Conservation (phyloP, 306 rosid species). For the Argentina anserina region DNA sequence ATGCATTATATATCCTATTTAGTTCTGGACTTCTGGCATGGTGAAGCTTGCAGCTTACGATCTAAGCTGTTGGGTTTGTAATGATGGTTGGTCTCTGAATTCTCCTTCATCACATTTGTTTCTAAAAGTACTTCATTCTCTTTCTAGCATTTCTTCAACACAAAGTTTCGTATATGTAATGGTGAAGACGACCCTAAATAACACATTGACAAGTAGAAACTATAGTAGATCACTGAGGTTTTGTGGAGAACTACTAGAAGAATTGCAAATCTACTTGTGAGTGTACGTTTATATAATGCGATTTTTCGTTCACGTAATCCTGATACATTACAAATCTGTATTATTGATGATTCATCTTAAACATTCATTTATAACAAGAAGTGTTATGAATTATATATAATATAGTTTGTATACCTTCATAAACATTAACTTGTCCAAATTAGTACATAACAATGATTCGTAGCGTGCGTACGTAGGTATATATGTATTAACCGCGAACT, state of each 20-base stretch:
- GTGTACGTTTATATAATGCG: not conserved
- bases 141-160: not conserved
- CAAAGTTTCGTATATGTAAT: not conserved
- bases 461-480: too few species aligned
- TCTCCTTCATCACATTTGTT: slow-evolving; percentile 4
- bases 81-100: slow-evolving; percentile 49
- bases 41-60: slow-evolving; percentile 13
- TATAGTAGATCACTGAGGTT: not conserved
- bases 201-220: not conserved
- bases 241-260: not conserved
- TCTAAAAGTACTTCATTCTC: not conserved
- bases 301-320: not conserved
- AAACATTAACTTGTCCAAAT: not conserved
- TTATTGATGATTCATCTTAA: too few species aligned
- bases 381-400: too few species aligned
- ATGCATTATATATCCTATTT: not conserved
- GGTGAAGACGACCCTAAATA: not conserved
- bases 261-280: not conserved
- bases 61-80: slow-evolving; percentile 19
- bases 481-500: not conserved
- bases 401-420: too few species aligned
- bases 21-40: not conserved
- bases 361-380: too few species aligned
- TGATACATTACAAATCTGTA: too few species aligned
- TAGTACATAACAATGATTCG: too few species aligned